These are phyloP conservation scores for Gremmenia infestans DNA, from an alignment of 2,329 filamentous ascomycete genomes.

Conservation along the genomic window DNA sequence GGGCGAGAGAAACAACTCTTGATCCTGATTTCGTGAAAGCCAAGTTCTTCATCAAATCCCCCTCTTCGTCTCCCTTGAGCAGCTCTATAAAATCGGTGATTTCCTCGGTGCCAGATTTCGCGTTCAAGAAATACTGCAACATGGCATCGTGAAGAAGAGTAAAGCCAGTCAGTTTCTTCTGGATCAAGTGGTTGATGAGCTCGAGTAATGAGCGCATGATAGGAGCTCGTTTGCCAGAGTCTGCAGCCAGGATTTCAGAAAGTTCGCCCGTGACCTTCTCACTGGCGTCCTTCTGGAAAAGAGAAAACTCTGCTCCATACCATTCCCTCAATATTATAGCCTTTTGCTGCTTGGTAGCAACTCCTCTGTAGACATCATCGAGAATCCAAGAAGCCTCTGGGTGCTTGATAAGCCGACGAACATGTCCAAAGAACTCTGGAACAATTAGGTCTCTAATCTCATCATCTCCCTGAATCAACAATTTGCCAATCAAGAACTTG, in stretches of 20 bases:
- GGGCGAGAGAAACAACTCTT: slow-evolving; percentile 70
- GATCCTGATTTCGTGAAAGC: slow-evolving; percentile 91
- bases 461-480: slow-evolving; percentile 85
- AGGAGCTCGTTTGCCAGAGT: slow-evolving; percentile 79
- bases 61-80: slow-evolving; percentile 85
- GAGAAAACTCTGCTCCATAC: slow-evolving; percentile 90
- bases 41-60: slow-evolving; percentile 89
- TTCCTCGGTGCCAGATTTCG: slow-evolving; percentile 72
- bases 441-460: slow-evolving; percentile 86
- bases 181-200: slow-evolving; percentile 85
- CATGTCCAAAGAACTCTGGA: slow-evolving; percentile 90
- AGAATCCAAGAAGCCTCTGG: slow-evolving; percentile 96
- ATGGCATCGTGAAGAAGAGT: slow-evolving; percentile 98
- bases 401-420: slow-evolving; percentile 91
- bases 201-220: slow-evolving; percentile 83
- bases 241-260: slow-evolving; percentile 64
- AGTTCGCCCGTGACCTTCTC: slow-evolving; percentile 56
- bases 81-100: slow-evolving; percentile 83
- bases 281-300: slow-evolving; percentile 61
- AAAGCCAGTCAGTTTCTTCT: slow-evolving; percentile 96
- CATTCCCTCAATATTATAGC: slow-evolving; percentile 82
- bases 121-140: slow-evolving; percentile 89
- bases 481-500: slow-evolving; percentile 94
- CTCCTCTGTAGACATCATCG: slow-evolving; percentile 89
- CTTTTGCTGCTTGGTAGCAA: slow-evolving; percentile 83